These are phyloP conservation scores for Penicillium pancosmium DNA, from an alignment of 495 filamentous ascomycete genomes.

Conservation along the genomic window DNA sequence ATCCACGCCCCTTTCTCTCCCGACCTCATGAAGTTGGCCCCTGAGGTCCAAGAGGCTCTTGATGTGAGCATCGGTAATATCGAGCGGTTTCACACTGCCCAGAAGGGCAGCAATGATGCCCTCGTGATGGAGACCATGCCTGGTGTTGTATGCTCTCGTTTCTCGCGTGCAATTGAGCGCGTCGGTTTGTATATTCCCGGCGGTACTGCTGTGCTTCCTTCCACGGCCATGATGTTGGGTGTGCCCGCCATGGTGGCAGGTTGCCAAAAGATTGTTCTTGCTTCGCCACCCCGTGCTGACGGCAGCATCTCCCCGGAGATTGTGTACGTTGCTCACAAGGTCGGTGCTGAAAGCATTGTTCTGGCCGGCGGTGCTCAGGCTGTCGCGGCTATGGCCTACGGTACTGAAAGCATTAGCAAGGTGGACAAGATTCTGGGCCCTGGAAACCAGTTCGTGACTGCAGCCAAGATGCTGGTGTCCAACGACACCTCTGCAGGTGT, in stretches of 20 bases:
- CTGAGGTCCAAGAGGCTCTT: constrained; percentile 86
- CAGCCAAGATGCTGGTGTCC: constrained; percentile 94
- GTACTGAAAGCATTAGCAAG: constrained; percentile 78
- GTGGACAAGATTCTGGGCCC: constrained; percentile 99
- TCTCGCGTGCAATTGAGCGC: constrained; percentile 87
- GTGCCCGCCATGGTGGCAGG: constrained; percentile 97
- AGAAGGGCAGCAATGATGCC: constrained; percentile 73
- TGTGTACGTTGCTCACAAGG: constrained; percentile 96
- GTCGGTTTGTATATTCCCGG: constrained; percentile 96
- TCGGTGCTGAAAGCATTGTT: constrained; percentile 92
- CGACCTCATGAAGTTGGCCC: constrained; percentile 78
- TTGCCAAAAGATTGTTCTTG: constrained; percentile 93
- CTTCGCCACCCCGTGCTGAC: constrained; percentile 86
- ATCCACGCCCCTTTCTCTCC: constrained; percentile 83
- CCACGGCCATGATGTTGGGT: constrained; percentile 95
- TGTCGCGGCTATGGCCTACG: constrained; percentile 74
- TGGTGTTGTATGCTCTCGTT: constrained; percentile 90
- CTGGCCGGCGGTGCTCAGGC: constrained; percentile 95
- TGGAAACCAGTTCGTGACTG: constrained; percentile 98
- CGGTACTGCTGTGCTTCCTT: constrained; percentile 92
- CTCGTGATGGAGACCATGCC: constrained; percentile 95
- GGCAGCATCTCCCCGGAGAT: constrained; percentile 94
- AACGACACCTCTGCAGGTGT: constrained; percentile 96
- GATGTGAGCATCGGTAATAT: constrained; percentile 94
- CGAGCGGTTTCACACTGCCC: constrained; percentile 86